Conservation (phyloP, 1,284 basidiomycete species). For the Mrakiaceae sp. region DNA sequence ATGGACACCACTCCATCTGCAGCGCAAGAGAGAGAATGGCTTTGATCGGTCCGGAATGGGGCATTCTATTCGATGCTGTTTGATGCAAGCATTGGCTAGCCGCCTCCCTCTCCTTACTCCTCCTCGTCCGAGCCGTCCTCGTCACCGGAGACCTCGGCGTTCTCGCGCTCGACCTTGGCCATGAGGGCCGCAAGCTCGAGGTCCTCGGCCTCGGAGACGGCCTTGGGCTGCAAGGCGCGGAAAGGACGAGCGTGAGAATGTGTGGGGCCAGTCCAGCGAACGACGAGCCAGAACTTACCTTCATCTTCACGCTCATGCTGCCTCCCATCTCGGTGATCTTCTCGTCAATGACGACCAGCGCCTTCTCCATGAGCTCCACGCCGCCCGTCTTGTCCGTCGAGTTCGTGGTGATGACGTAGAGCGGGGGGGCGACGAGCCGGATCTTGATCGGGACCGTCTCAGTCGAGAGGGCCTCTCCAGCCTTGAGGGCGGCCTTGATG, state of each 20-base stretch:
- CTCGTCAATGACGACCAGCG: slow-evolving; percentile 78
- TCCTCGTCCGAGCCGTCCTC: slow-evolving; percentile 48
- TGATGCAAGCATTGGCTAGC: neutral
- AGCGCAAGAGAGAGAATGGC: too few species aligned
- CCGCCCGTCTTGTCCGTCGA: slow-evolving; percentile 94
- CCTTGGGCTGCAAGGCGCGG: slow-evolving; percentile 59
- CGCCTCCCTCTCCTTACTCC: slow-evolving; percentile 18
- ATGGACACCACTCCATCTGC: too few species aligned
- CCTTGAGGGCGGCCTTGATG: slow-evolving; percentile 81
- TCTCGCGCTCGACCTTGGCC: slow-evolving; percentile 82
- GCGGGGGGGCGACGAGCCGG: slow-evolving; percentile 87
- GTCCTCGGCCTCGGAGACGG: slow-evolving; percentile 92
- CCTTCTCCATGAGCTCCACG: slow-evolving; percentile 83
- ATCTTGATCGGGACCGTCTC: slow-evolving; percentile 94
- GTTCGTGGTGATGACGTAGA: slow-evolving; percentile 92
- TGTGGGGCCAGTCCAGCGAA: neutral
- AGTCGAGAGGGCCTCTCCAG: slow-evolving; percentile 75
- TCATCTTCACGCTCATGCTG: slow-evolving; percentile 88
- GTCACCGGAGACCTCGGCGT: slow-evolving; percentile 87
- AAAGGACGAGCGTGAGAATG: slow-evolving; percentile 1
- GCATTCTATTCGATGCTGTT: too few species aligned
- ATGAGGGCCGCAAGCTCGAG: slow-evolving; percentile 88
- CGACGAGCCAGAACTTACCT: slow-evolving; percentile 42
- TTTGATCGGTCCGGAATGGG: too few species aligned
- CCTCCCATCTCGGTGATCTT: slow-evolving; percentile 79